Conservation (phyloP, 495 filamentous ascomycete genomes). For the Hypoxylon trugodes region DNA sequence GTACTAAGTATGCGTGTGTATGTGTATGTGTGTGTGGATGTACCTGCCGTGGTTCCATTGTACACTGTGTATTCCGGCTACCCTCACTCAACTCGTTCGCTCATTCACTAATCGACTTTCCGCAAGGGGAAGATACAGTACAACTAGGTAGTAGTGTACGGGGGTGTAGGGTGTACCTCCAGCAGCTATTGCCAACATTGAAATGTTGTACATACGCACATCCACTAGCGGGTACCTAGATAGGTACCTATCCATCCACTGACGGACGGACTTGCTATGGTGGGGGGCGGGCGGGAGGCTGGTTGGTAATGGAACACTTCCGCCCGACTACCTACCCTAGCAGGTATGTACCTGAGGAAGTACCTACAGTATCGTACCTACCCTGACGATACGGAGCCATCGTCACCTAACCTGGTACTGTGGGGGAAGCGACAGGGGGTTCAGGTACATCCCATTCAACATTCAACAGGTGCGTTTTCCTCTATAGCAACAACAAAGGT, state of each 20-base stretch:
- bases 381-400: too few species aligned
- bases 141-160: too few species aligned
- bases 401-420: slow-evolving; percentile 2
- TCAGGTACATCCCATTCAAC: too few species aligned
- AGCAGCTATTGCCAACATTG: neutral
- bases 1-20: neutral
- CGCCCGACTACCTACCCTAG: slow-evolving; percentile 20
- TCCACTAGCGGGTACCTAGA: slow-evolving; percentile 1
- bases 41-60: too few species aligned
- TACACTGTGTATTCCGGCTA: slow-evolving; percentile 32
- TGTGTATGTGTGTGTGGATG: too few species aligned
- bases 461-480: too few species aligned
- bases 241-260: too few species aligned
- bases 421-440: too few species aligned
- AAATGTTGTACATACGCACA: slow-evolving; percentile 3
- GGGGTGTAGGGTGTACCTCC: slow-evolving; percentile 1
- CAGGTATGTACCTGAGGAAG: too few species aligned
- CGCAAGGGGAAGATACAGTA: slow-evolving; percentile 35
- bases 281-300: slow-evolving; percentile 24
- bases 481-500: too few species aligned
- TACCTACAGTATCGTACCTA: too few species aligned
- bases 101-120: slow-evolving; percentile 33
- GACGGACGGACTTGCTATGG: slow-evolving; percentile 7
- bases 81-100: too few species aligned
- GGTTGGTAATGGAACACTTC: slow-evolving; percentile 25